Evolutionary conservation across 495 filamentous ascomycete species (phyloP), one percentile per base, ranked within the genome.

Genomic region (Cercophora newfieldiana): DNA sequence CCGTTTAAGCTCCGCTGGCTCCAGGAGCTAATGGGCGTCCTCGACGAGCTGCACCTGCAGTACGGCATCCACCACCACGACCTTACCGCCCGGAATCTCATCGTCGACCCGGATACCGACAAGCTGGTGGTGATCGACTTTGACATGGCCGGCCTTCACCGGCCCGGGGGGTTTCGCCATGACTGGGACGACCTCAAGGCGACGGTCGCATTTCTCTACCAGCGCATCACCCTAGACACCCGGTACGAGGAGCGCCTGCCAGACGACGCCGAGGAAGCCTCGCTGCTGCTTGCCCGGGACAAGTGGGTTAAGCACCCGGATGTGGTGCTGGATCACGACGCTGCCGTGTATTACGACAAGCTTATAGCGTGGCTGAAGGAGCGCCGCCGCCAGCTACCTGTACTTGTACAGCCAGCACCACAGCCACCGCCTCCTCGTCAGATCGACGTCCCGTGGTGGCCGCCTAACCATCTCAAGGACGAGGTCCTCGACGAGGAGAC

Each of bases 41-140:
- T 81, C 28, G 78, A 82, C 66, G 74, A 74, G 53, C 69, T 82
- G 14, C 80, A 81, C 64, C 71, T 81, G 22, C 69, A 73, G 60
- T 50, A 72, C 19, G 78, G 80, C 30, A 75, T 82, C 51, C 70
- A 72, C 48, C 64, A 70, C 50, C 61, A 67, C 10, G 64, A 70
- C 57, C 25, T 70, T 7, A 26, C 63, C 16, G 29, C 48, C 12
- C 68, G 68, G 18, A 70, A 70, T 37, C 4, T 62, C 30, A 19
- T 70, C 22, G 50, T 70, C 21, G 54, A 67, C 18, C 47, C 55
- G n/a, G 37, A 61, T 22, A 67, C 61, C 3, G 68, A 66, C 49
- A 48, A 62, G 18, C 49, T 70, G 5, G 7, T n/a, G n/a, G n/a
- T n/a, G n/a, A n/a, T n/a, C n/a, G n/a, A n/a, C n/a, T n/a, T n/a